Percentiles rank a stretch among this genome's conserved stretches.
Evolutionary conservation across 495 filamentous ascomycete species (phyloP).

Genomic region (Neurospora sp.): DNA sequence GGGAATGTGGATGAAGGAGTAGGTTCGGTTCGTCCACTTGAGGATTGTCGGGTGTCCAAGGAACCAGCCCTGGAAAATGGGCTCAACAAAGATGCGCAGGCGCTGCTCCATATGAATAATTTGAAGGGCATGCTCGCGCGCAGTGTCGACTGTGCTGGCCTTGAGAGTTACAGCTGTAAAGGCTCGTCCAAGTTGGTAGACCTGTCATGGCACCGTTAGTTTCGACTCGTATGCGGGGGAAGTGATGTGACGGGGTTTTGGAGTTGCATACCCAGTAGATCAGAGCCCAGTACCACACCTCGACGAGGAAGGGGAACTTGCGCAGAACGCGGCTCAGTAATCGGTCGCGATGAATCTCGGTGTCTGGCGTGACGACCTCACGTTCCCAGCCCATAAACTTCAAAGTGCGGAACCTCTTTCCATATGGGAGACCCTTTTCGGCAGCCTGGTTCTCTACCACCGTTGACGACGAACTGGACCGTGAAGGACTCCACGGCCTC

Average conservation of each 20-base stretch:
- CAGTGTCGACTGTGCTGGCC: conserved; percentile 39
- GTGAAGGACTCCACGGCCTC: background rate
- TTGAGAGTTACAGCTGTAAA: conserved; percentile 50
- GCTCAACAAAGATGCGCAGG: conserved; percentile 54
- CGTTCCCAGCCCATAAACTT: conserved; percentile 15
- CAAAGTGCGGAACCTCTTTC: conserved; percentile 11
- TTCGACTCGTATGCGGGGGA: too few relatives aligned
- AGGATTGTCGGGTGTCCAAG: conserved; percentile 23
- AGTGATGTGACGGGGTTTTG: too few relatives aligned
- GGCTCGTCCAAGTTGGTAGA: conserved; percentile 26
- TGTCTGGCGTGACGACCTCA: conserved; percentile 19
- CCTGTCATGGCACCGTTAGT: conserved; percentile 3
- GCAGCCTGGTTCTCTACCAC: conserved; percentile 1
- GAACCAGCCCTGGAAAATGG: conserved; percentile 49
- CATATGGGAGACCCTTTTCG: conserved; percentile 10
- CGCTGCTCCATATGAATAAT: conserved; percentile 47
- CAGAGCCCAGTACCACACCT: conserved; percentile 73
- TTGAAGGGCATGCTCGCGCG: conserved; percentile 45
- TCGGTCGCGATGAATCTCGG: conserved; percentile 17
- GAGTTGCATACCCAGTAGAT: conserved; percentile 56
- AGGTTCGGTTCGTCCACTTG: conserved; percentile 49
- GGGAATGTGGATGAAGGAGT: conserved; percentile 76
- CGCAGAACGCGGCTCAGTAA: conserved; percentile 42
- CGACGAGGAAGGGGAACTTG: conserved; percentile 65
- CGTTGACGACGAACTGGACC: background rate